Evolutionary conservation across 2,329 filamentous ascomycete species (phyloP), one percentile per base, ranked within the genome.

Genomic region (Alternaria alternata): DNA sequence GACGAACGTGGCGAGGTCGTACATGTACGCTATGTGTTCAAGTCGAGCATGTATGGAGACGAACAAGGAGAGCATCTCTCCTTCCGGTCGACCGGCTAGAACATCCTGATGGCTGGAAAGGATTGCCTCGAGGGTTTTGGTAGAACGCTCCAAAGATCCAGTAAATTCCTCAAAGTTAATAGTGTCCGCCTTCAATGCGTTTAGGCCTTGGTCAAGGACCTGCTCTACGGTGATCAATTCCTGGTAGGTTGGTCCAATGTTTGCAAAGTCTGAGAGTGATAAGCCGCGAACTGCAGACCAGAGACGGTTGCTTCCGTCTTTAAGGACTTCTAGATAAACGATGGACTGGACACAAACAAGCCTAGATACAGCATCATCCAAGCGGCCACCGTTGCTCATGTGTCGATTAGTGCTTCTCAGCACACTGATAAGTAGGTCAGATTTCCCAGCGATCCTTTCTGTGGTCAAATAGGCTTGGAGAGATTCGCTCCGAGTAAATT

Each of bases 151-250:
- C 38, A 98, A 83, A 74, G 96, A 92, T 24, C 88, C 87, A 0
- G 91, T 89, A 73, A 93, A 93, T 70, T 92, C 90, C 76, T 90
- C 88, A 79, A 94, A 91, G 78, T 93, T 93, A 49, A 98, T 81
- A 57, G 97, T 93, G 68, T 96, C 93, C 53, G 88, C 89, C 65
- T 93, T 89, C 55, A 97, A 77, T 6, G 88, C 88, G 65, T 97
- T 94, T 57, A 98, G 91, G 88, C 93, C 97, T 56, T 86, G 87
- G 73, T 97, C 97, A 51, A 98, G 81, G 0, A 92, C 91, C 58
- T 93, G 87, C 80, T 99, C 95, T 11, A 98, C 92, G 0, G 94
- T 93, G 75, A 97, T 92, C 51, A 98, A 83, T 77, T 98, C 95
- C 69, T 93, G 92, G 59, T 95, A 80, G 2, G 93, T 91, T 42